Conservation (phyloP, 2,329 filamentous ascomycete species). For the Whalleya microplaca region DNA sequence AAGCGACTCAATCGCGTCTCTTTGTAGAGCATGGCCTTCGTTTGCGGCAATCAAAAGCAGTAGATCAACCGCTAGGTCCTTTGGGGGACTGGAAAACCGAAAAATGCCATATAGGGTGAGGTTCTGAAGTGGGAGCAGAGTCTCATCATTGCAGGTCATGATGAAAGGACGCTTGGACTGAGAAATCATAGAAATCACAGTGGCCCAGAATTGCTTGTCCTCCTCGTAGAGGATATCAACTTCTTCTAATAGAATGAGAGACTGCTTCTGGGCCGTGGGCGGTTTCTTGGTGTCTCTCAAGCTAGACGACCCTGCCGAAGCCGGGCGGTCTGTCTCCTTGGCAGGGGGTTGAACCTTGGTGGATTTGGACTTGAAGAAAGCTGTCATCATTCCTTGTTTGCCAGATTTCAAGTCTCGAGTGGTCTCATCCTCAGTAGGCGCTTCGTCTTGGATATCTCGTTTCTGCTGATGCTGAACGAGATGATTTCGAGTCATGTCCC, state of each 20-base stretch:
- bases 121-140: conserved; percentile 72
- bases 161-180: conserved; percentile 91
- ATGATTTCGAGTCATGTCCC: conserved; percentile 97
- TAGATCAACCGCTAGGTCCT: conserved; percentile 74
- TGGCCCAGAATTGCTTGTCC: conserved; percentile 93
- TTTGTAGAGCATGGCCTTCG: conserved; percentile 80
- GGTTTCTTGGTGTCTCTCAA: conserved; percentile 38
- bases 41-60: conserved; percentile 81
- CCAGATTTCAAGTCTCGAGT: conserved; percentile 65
- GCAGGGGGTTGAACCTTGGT: conserved; percentile 27
- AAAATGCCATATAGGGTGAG: conserved; percentile 87
- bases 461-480: conserved; percentile 66
- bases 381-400: conserved; percentile 77
- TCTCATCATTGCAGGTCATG: conserved; percentile 93
- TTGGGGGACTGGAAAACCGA: conserved; percentile 69
- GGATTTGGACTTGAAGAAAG: conserved; percentile 72
- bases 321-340: conserved; percentile 33
- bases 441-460: conserved; percentile 34
- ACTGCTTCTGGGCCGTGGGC: conserved; percentile 77
- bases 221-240: conserved; percentile 93
- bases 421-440: conserved; percentile 49
- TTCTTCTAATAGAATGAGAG: conserved; percentile 90
- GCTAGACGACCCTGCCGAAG: conserved; percentile 14
- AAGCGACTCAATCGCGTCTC: conserved; percentile 68
- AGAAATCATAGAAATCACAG: conserved; percentile 74